Conservation (phyloP, 2,329 filamentous ascomycete species). For the Talaromyces funiculosus region DNA sequence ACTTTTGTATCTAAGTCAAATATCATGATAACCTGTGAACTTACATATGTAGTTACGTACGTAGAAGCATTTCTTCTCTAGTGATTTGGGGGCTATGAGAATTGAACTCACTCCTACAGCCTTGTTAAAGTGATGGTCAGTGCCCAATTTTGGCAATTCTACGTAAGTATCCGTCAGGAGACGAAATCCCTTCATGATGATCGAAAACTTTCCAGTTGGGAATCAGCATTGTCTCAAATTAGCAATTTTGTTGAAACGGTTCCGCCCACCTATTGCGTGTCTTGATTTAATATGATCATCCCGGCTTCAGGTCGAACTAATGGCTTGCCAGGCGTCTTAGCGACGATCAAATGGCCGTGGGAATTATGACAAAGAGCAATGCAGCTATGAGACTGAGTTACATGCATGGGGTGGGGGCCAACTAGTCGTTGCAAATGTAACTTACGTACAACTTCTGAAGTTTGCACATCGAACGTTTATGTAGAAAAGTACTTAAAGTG, state of each 20-base stretch:
- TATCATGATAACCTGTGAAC: too few relatives aligned
- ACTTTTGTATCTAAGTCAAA: too few relatives aligned
- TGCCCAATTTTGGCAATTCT: too few relatives aligned
- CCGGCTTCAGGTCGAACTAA: neutral
- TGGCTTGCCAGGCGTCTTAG: neutral
- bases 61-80: too few relatives aligned
- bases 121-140: too few relatives aligned
- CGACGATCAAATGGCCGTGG: neutral
- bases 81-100: too few relatives aligned
- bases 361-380: neutral
- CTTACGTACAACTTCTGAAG: neutral
- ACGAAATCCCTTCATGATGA: neutral
- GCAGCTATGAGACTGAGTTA: neutral
- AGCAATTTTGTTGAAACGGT: neutral
- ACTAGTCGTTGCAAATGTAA: neutral
- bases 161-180: neutral
- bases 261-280: neutral
- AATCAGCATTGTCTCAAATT: too few relatives aligned
- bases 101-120: too few relatives aligned
- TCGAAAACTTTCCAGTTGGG: neutral
- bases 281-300: neutral
- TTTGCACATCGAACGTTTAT: neutral
- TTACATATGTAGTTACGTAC: too few relatives aligned
- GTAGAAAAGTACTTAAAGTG: neutral
- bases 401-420: constrained; percentile 2